Conservation (phyloP, 345 rosid species). For the Sonneratia caseolaris region DNA sequence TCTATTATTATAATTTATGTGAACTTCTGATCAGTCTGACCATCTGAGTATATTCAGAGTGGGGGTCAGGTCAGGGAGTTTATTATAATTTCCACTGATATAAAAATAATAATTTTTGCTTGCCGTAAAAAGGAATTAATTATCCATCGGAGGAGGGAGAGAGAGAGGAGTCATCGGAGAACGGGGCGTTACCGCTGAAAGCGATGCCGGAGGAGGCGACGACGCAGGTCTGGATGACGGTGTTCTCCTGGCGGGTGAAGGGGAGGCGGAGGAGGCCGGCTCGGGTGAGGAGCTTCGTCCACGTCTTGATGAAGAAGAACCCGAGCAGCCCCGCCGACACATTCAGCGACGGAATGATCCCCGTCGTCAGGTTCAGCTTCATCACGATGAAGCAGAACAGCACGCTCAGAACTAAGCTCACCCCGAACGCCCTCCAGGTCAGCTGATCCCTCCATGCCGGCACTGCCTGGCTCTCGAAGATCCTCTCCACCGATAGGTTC, state of each 20-base stretch:
- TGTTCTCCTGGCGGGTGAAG: conserved; percentile 21
- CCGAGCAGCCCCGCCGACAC: conserved; percentile 20
- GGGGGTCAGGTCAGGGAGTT: background rate
- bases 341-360: conserved; percentile 14
- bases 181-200: conserved; percentile 5
- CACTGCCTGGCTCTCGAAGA: conserved; percentile 12
- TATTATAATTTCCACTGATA: too few relatives aligned
- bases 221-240: conserved; percentile 21
- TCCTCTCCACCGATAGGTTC: conserved; percentile 11
- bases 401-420: conserved; percentile 14
- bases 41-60: background rate
- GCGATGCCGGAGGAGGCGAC: conserved; percentile 18
- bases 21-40: background rate
- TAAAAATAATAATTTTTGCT: background rate
- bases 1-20: too few relatives aligned
- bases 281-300: conserved; percentile 9
- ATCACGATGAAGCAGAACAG: conserved; percentile 16
- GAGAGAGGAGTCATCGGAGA: background rate
- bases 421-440: conserved; percentile 13
- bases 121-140: background rate
- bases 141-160: background rate
- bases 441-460: conserved; percentile 18
- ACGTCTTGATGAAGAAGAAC: conserved; percentile 17
- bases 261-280: conserved; percentile 14
- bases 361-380: conserved; percentile 15